Conservation (phyloP, 129 eudicot species). For the Escallonia rubra region DNA sequence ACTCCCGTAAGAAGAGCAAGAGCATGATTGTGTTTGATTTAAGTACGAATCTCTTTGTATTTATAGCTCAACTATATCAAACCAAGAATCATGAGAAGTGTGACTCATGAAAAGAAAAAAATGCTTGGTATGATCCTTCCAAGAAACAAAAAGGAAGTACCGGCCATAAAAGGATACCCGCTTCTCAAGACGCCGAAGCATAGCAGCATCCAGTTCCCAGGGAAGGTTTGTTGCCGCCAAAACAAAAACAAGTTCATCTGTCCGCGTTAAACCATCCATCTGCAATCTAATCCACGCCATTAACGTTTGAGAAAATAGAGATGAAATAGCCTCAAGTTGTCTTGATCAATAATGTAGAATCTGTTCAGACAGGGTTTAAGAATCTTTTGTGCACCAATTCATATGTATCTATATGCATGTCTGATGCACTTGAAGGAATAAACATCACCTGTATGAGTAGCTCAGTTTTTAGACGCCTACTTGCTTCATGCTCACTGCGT, state of each 20-base stretch:
- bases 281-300: constrained; percentile 35
- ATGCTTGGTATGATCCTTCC: background rate
- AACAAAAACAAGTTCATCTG: constrained; percentile 98
- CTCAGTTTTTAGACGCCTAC: constrained; percentile 97
- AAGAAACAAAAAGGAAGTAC: background rate
- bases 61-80: background rate
- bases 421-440: constrained; percentile 1
- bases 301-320: constrained; percentile 2
- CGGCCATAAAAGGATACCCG: constrained; percentile 51
- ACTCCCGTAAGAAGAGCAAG: background rate
- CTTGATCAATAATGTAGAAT: background rate
- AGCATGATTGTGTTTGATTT: background rate
- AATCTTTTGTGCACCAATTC: background rate
- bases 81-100: background rate
- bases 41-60: background rate
- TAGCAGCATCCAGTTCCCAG: constrained; percentile 99
- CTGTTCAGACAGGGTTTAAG: background rate
- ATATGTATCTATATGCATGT: too few species aligned
- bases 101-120: background rate
- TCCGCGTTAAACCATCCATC: constrained; percentile 96
- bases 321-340: background rate
- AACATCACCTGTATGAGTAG: constrained; percentile 81
- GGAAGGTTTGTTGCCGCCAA: constrained; percentile 99
- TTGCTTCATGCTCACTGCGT: constrained; percentile 98
- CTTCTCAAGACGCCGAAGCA: constrained; percentile 99